Evolutionary conservation across 2,329 filamentous ascomycete genomes (phyloP), one percentile per base, ranked within the genome.

Genomic region (Aspergillaceae sp.): DNA sequence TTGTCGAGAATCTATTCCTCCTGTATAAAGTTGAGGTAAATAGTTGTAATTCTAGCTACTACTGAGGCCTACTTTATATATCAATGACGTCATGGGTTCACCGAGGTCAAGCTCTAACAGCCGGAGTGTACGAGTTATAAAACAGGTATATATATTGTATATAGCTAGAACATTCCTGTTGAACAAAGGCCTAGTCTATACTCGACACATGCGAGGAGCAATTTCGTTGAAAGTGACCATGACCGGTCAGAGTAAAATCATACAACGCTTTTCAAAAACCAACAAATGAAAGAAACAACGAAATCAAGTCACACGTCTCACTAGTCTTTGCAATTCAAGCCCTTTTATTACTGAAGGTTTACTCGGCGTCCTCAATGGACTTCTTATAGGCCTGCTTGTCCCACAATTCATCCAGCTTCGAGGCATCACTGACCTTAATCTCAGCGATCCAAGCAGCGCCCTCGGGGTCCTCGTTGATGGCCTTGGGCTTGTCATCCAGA

Each of bases 361-460:
- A 19, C 19, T 19, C 19, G 19, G 19, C 74, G 57, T 77, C 75
- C 26, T 82, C 86, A 64, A 90, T 90, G 35, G 55, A 56, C 44
- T 75, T 74, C 72, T 83, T 83, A 73, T 98, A 97, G 53, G 79
- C 82, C 60, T 83, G 79, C 50, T 74, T 76, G 62, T 82, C 83
- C 86, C 97, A 87, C 63, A 96, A 74, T 7, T 64, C 70, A 52
- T 94, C 85, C 56, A 89, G 65, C 70, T 92, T 84, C 64, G 79
- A 74, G 52, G 72, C 65, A 65, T 88, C 85, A 52, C 73, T 75
- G 42, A 97, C 75, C 70, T 86, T 76, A 51, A 97, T 82, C 79
- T 87, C 91, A 47, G 85, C 89, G 65, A 98, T 85, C 92, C 92
- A 98, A 53, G 87, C 91, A 47, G 91, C 87, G 53, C 76, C 82